A percentile compares a stretch with the other conserved stretches of the same genome.
These are phyloP conservation scores for Paecilomyces sp. DNA, from an alignment of 2,329 filamentous ascomycete genomes.

Conservation along the genomic window DNA sequence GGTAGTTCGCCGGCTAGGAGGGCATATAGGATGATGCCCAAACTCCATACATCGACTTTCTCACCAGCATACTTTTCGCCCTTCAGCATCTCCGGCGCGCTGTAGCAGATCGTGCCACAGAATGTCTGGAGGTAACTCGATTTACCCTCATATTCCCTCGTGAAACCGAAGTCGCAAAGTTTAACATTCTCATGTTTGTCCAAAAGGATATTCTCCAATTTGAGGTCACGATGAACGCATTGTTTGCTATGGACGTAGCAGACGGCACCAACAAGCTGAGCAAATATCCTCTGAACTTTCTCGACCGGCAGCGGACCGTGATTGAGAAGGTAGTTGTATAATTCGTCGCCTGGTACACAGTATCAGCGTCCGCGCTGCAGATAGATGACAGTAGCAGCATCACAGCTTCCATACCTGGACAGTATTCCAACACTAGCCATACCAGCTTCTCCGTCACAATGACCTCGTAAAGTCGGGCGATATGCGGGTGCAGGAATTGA, in stretches of 20 bases:
- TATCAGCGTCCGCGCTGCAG: constrained; percentile 2
- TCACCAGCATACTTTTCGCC: constrained; percentile 97
- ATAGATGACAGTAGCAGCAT: not conserved
- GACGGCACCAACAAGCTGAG: constrained; percentile 90
- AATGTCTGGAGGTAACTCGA: constrained; percentile 94
- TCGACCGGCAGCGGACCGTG: constrained; percentile 75
- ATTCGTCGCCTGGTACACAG: constrained; percentile 66
- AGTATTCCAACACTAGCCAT: constrained; percentile 96
- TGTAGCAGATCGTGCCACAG: constrained; percentile 96
- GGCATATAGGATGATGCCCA: constrained; percentile 84
- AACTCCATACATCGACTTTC: constrained; percentile 98
- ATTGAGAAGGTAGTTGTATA: constrained; percentile 90
- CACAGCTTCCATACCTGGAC: constrained; percentile 59
- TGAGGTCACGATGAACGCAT: constrained; percentile 93
- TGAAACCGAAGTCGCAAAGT: constrained; percentile 96
- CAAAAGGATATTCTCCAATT: constrained; percentile 91
- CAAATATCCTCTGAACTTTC: constrained; percentile 93
- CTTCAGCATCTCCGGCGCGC: constrained; percentile 95
- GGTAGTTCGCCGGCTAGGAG: constrained; percentile 75
- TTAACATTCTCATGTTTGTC: constrained; percentile 98
- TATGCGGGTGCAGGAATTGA: constrained; percentile 95
- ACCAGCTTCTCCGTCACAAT: constrained; percentile 93
- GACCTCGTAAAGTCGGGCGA: constrained; percentile 92
- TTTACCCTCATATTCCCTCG: constrained; percentile 91
- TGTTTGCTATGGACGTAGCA: constrained; percentile 91